phyloP scores from a whole-genome alignment of 1,139 yeast species.

The Candida dubliniensis region DNA sequence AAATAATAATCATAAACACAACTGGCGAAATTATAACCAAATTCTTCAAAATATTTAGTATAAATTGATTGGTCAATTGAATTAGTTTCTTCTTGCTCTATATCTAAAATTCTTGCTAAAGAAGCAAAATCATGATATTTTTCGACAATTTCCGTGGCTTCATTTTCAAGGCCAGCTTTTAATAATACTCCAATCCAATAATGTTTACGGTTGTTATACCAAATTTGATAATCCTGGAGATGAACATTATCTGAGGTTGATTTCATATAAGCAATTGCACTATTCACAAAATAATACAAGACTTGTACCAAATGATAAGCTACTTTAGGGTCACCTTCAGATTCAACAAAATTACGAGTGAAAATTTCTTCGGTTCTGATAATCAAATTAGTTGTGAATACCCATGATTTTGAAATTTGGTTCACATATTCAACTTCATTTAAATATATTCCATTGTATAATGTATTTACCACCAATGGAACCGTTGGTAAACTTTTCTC shows the following conservation, averaged over 20 bases:
- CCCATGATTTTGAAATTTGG: slow-evolving; percentile 35
- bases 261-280: slow-evolving; percentile 40
- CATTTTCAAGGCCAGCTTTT: slow-evolving; percentile 43
- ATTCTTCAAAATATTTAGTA: slow-evolving; percentile 55
- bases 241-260: slow-evolving; percentile 14
- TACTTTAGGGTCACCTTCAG: slow-evolving; percentile 17
- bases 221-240: slow-evolving; percentile 29
- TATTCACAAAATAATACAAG: slow-evolving; percentile 38
- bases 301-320: slow-evolving; percentile 27
- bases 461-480: slow-evolving; percentile 34
- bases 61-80: slow-evolving; percentile 29
- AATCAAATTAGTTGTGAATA: slow-evolving; percentile 39
- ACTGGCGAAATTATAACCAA: slow-evolving; percentile 69
- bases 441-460: slow-evolving; percentile 44
- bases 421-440: slow-evolving; percentile 41
- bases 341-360: slow-evolving; percentile 19
- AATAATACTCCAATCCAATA: slow-evolving; percentile 60
- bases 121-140: slow-evolving; percentile 64
- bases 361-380: slow-evolving; percentile 35
- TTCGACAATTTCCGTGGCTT: slow-evolving; percentile 68
- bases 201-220: slow-evolving; percentile 34
- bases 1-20: slow-evolving; percentile 63
- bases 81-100: slow-evolving; percentile 37
- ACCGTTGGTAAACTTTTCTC: slow-evolving; percentile 25
- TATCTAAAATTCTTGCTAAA: slow-evolving; percentile 62